Conservation (phyloP, 2,329 filamentous ascomycete species). For the Cercospora nicotianae region DNA sequence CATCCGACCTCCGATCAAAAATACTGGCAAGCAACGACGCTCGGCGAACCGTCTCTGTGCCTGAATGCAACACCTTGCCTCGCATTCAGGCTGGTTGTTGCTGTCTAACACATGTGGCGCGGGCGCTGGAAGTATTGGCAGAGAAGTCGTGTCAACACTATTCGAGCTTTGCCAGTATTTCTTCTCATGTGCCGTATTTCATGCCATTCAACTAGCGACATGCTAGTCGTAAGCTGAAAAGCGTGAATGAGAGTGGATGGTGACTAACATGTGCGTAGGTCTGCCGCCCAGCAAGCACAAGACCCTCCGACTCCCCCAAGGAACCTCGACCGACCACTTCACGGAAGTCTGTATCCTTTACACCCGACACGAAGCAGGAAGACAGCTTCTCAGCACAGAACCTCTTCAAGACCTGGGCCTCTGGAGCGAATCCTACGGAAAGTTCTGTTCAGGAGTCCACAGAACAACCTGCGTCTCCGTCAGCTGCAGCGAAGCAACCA, state of each 20-base stretch:
- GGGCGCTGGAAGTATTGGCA: background rate
- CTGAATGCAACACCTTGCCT: too few species aligned
- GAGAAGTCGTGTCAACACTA: background rate
- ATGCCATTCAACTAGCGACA: background rate
- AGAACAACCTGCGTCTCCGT: conserved; percentile 12
- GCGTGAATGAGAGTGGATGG: background rate
- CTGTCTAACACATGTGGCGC: too few species aligned
- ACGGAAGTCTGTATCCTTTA: conserved; percentile 64
- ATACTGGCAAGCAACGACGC: background rate
- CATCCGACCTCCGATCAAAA: background rate
- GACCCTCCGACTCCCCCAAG: background rate
- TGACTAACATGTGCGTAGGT: conserved; percentile 4
- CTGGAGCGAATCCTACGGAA: conserved; percentile 16
- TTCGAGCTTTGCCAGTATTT: background rate
- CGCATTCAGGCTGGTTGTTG: too few species aligned
- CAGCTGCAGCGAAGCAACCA: conserved; percentile 36
- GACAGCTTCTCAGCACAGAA: conserved; percentile 57
- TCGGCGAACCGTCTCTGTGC: too few species aligned
- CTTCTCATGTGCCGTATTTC: background rate
- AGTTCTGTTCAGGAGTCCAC: conserved; percentile 30
- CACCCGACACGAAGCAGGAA: conserved; percentile 60
- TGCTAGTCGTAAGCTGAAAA: background rate
- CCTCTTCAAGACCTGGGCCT: conserved; percentile 53
- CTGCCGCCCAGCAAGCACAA: conserved; percentile 3
- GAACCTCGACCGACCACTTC: conserved; percentile 13